Base-by-base conservation (phyloP, 208 protist species). In the Trypanosoma caninum region DNA sequence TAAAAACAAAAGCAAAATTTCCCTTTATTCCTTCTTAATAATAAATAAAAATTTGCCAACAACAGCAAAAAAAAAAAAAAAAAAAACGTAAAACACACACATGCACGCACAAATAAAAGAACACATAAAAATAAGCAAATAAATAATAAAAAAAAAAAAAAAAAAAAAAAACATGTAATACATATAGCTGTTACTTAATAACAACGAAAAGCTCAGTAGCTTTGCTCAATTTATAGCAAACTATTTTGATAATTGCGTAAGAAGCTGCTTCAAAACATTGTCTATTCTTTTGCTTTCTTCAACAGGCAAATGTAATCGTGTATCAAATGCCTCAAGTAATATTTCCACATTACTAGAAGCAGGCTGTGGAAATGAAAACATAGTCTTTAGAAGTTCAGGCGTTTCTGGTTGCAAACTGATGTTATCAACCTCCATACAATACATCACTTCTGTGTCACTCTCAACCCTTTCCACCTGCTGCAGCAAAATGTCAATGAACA, bases 401-500 rank as follows among this genome's bases (percentile, higher is more conserved):
- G 87, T 44, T 59, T 84, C 82, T 16, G 74, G 77, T 37, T 82
- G 68, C 35, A 94, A 53, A 25, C 66, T 83, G 55, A 94, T 68
- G 16, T 51, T 34, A 62, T 86, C 82, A 6, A 80, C 83, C 62
- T 91, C 80, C 33, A 69, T 59, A 59, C 79, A 89, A 67, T 84
- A 91, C 66, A 78, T 78, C 40, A 89, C 84, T 38, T 56, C 42
- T 16, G 80, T 82, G 44, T 83, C 56, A 27, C 61, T 50, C 56
- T 84, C 80, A 28, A 94, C 82, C 16, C 67, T 52, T 65, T 94
- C 80, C 27, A 78, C 78, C 51, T 82, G 78, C 66, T 94, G 87
- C 11, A 91, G 59, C 28, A 82, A 58, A 48, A 94, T 78, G 64
- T 94, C 87, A n/a, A 82, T 65, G 51, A 91, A 91, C 35, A 74